These are phyloP conservation scores for Sequoiadendron giganteum DNA, from an alignment of 75 land plant species.

Conservation along the genomic window DNA sequence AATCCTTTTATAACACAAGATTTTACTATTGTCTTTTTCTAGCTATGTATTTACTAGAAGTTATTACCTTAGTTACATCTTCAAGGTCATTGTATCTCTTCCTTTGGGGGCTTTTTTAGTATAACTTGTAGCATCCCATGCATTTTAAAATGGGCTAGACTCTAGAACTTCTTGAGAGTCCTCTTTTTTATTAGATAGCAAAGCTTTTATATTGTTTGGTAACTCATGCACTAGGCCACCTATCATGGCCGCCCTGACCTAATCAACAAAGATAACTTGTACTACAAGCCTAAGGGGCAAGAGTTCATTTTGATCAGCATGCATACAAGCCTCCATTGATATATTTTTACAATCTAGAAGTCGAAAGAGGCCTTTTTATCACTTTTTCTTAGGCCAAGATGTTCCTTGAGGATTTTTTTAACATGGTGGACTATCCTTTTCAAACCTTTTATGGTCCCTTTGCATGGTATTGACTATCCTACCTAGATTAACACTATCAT, in stretches of 20 bases:
- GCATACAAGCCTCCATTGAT: conserved; percentile 78
- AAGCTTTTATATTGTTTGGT: conserved; percentile 66
- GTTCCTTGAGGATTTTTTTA: no score
- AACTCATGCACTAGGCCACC: conserved; percentile 53
- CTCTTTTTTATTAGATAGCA: conserved; percentile 28
- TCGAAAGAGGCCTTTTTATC: conserved; percentile 60
- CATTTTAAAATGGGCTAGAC: conserved; percentile 33
- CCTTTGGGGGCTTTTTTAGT: conserved; percentile 31
- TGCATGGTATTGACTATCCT: no score
- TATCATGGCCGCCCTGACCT: conserved; percentile 61
- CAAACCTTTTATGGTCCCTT: no score
- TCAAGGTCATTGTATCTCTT: conserved; percentile 41
- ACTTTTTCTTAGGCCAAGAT: conserved; percentile 56
- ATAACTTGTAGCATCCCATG: conserved; percentile 63
- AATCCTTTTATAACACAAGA: no score
- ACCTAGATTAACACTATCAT: no score
- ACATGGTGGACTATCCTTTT: no score
- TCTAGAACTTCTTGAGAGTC: conserved; percentile 21
- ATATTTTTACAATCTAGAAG: conserved; percentile 75
- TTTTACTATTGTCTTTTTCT: no score
- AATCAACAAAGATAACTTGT: conserved; percentile 80
- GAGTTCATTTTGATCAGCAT: conserved; percentile 74
- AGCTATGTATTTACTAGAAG: no score
- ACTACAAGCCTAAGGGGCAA: conserved; percentile 74
- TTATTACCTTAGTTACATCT: conserved; percentile 61